Percentiles rank a stretch among this genome's conserved stretches.
These are phyloP conservation scores for Ceratobasidium sp. DNA, from an alignment of 1,284 basidiomycete species.

Conservation along the genomic window DNA sequence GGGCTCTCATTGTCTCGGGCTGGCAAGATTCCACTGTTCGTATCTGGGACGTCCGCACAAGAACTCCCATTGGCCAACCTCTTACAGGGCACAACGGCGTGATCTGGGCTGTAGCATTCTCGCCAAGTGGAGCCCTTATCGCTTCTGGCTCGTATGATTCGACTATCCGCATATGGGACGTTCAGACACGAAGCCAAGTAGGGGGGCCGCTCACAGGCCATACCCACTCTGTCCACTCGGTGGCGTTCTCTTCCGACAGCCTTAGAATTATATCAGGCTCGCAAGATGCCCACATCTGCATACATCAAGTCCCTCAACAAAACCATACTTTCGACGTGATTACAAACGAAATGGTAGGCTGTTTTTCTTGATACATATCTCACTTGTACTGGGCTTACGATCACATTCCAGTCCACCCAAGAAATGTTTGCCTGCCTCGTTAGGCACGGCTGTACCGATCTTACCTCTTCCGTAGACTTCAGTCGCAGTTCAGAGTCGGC, in stretches of 20 bases:
- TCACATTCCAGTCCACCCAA: not conserved
- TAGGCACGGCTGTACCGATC: not conserved
- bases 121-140: slow-evolving; percentile 15
- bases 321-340: too few species aligned
- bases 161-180: slow-evolving; percentile 31
- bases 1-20: too few species aligned
- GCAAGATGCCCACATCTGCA: slow-evolving; percentile 59
- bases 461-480: not conserved
- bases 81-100: too few species aligned
- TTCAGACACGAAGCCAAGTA: not conserved
- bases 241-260: slow-evolving; percentile 25
- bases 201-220: slow-evolving; percentile 4
- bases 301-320: slow-evolving; percentile 56
- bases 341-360: too few species aligned
- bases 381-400: too few species aligned
- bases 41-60: too few species aligned
- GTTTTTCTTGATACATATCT: too few species aligned
- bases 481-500: not conserved
- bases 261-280: slow-evolving; percentile 10
- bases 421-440: not conserved
- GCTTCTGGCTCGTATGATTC: slow-evolving; percentile 25
- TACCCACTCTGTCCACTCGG: not conserved
- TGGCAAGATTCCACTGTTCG: too few species aligned
- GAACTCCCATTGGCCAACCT: too few species aligned
- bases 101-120: too few species aligned